Evolutionary conservation across 2,329 filamentous ascomycete genomes (phyloP).

Genomic region (Coniochaeta sp.): DNA sequence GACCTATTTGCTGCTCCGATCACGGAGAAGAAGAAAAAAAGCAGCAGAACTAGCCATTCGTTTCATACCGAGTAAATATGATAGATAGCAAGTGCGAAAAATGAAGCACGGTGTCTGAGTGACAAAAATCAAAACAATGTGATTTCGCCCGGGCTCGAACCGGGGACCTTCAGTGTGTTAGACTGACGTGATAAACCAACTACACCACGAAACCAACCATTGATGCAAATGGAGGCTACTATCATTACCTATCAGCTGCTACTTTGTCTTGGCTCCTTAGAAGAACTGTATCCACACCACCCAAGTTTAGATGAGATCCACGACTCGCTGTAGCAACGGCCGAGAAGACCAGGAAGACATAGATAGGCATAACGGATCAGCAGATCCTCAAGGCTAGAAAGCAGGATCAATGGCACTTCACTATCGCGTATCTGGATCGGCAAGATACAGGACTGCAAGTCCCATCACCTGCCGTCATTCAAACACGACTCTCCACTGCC

Average conservation of each 20-base stretch:
- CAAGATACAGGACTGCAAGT: neutral
- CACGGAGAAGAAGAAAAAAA: neutral
- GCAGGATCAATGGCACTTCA: neutral
- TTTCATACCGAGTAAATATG: too few species aligned
- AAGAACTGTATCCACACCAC: too few species aligned
- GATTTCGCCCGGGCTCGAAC: constrained; percentile 1
- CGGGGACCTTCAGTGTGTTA: constrained; percentile 1
- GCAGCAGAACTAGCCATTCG: neutral
- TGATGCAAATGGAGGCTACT: neutral
- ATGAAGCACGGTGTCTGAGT: too few species aligned
- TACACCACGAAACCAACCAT: neutral
- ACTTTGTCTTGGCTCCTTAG: too few species aligned
- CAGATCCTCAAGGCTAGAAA: neutral
- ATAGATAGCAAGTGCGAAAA: neutral
- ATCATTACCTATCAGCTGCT: neutral
- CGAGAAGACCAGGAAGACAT: too few species aligned
- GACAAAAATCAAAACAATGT: neutral
- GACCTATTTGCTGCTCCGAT: neutral
- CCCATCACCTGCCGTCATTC: too few species aligned
- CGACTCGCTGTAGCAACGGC: too few species aligned
- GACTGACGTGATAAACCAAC: constrained; percentile 1
- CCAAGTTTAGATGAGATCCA: too few species aligned
- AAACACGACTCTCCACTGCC: too few species aligned
- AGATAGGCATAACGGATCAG: neutral
- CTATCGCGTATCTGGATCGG: neutral